Evolutionary conservation across 352 stramenopile species (phyloP).

Genomic region (Globisporangium solare): DNA sequence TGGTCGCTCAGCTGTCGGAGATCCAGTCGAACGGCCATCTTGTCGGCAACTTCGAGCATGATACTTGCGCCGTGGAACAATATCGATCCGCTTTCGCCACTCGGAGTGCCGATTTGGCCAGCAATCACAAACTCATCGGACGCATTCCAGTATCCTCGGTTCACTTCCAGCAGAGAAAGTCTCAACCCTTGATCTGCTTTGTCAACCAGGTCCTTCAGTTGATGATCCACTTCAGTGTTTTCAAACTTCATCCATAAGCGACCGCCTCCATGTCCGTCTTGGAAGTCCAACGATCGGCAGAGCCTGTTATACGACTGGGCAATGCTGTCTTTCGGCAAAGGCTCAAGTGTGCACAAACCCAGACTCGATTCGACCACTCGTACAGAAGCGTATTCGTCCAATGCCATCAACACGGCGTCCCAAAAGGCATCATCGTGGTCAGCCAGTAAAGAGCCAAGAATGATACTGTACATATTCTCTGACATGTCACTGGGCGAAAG

Average conservation of each 20-base stretch:
- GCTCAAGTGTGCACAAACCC: slow-evolving; percentile 43
- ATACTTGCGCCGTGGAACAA: slow-evolving; percentile 6
- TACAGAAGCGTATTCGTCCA: slow-evolving; percentile 30
- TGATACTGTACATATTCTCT: slow-evolving; percentile 42
- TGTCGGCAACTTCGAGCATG: slow-evolving; percentile 10
- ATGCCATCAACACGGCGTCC: slow-evolving; percentile 18
- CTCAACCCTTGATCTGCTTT: slow-evolving; percentile 2
- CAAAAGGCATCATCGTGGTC: slow-evolving; percentile 10
- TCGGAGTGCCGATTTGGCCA: not conserved
- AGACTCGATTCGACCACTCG: slow-evolving; percentile 31
- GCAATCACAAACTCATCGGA: slow-evolving; percentile 7
- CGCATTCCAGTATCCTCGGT: slow-evolving; percentile 12
- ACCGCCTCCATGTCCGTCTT: slow-evolving; percentile 15
- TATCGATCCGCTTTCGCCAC: slow-evolving; percentile 16
- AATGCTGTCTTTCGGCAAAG: slow-evolving; percentile 21
- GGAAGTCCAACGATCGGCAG: slow-evolving; percentile 30
- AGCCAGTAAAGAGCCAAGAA: slow-evolving; percentile 26
- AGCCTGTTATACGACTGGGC: slow-evolving; percentile 36
- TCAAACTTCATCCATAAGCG: slow-evolving; percentile 52
- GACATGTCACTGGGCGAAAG: too few relatives aligned
- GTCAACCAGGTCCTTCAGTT: slow-evolving; percentile 3
- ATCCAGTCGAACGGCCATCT: slow-evolving; percentile 33
- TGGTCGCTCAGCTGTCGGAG: slow-evolving; percentile 36
- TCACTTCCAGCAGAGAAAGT: not conserved
- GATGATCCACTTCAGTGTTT: slow-evolving; percentile 28